Percentiles rank a stretch among this genome's conserved stretches.
Evolutionary conservation across 345 rosid genomes (phyloP).

Genomic region (Euphorbia tirucalli): DNA sequence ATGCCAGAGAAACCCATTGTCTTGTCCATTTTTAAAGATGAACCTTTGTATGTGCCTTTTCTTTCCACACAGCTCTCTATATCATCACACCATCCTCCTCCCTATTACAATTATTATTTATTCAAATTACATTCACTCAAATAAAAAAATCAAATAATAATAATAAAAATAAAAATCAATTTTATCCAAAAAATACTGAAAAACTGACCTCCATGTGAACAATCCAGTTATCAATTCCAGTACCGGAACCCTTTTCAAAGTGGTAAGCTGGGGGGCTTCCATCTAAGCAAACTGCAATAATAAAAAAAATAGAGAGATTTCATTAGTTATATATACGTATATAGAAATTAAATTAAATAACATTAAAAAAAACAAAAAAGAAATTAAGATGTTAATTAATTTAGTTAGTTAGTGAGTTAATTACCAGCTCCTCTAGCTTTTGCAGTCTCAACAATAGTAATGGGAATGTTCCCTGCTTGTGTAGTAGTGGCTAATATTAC

Average conservation of each 20-base stretch:
- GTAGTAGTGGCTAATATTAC: constrained; percentile 5
- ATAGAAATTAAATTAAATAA: background rate
- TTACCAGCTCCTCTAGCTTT: constrained; percentile 29
- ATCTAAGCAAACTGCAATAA: constrained; percentile 78
- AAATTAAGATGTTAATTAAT: background rate
- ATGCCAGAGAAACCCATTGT: constrained; percentile 81
- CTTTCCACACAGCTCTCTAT: constrained; percentile 57
- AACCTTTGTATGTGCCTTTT: constrained; percentile 68
- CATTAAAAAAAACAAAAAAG: background rate
- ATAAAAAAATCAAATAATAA: background rate
- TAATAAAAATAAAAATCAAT: background rate
- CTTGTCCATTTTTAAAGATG: constrained; percentile 70
- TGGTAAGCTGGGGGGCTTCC: constrained; percentile 98
- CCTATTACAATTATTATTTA: constrained; percentile 34
- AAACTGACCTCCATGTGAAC: constrained; percentile 70
- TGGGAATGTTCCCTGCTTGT: constrained; percentile 19
- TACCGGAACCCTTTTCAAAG: constrained; percentile 65
- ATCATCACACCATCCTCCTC: constrained; percentile 97
- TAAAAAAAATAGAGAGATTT: too few species aligned
- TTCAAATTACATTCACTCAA: background rate
- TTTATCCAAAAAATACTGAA: background rate
- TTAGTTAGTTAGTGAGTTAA: background rate
- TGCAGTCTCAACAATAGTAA: constrained; percentile 22
- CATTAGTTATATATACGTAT: background rate
- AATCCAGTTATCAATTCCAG: constrained; percentile 79